phyloP scores from a whole-genome alignment of 2,329 filamentous ascomycete genomes.

The Fusarium annulatum region DNA sequence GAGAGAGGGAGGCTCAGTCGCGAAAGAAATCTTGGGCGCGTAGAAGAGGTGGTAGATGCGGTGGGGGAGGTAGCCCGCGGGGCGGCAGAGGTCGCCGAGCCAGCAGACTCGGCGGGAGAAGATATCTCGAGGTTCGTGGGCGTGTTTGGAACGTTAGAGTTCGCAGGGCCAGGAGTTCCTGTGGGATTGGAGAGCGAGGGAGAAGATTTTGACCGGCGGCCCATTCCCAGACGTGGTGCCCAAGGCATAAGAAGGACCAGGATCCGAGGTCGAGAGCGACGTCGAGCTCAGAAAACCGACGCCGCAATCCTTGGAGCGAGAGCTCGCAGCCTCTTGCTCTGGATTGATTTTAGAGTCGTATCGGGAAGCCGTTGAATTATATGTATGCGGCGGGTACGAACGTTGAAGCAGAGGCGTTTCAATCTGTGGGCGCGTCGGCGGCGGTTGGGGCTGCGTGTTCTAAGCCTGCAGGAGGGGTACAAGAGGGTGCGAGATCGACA shows the following conservation, averaged over 20 bases:
- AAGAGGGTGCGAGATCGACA: conserved; percentile 18
- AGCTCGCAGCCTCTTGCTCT: conserved; percentile 25
- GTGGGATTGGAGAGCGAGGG: conserved; percentile 54
- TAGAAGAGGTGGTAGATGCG: conserved; percentile 39
- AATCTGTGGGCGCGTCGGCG: conserved; percentile 27
- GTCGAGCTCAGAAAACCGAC: conserved; percentile 33
- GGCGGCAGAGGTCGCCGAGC: conserved; percentile 48
- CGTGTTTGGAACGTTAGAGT: conserved; percentile 53
- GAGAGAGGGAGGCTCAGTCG: conserved; percentile 63
- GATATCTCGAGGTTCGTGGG: conserved; percentile 53
- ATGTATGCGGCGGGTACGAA: conserved; percentile 22
- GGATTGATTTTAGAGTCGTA: conserved; percentile 3
- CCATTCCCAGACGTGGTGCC: conserved; percentile 46
- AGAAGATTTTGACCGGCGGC: conserved; percentile 43
- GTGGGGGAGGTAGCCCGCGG: conserved; percentile 39
- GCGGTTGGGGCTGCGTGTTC: conserved; percentile 27
- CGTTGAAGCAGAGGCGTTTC: conserved; percentile 28
- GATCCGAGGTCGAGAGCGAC: conserved; percentile 40
- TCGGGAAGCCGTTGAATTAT: conserved; percentile 24
- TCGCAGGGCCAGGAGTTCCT: conserved; percentile 49
- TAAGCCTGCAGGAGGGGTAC: conserved; percentile 29
- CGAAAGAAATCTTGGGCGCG: conserved; percentile 59
- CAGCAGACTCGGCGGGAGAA: conserved; percentile 48
- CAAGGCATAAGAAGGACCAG: conserved; percentile 42
- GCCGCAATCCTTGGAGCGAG: conserved; percentile 33